Percentiles rank a stretch among this genome's conserved stretches.
phyloP scores from a whole-genome alignment of 2,329 filamentous ascomycete species.

The Hymenoscyphus scutula region DNA sequence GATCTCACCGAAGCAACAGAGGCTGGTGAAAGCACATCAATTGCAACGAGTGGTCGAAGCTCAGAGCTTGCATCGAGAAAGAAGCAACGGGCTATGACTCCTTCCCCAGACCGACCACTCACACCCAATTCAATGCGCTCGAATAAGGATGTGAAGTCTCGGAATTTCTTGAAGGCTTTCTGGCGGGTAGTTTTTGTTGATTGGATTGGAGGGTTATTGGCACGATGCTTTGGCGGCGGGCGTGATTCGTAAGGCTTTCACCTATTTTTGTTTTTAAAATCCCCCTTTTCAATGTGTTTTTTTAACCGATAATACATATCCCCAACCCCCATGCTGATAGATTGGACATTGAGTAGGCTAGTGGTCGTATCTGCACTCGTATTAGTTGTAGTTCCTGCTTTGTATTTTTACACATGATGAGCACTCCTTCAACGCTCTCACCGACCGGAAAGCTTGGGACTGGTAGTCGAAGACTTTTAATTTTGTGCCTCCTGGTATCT shows the following conservation, averaged over 20 bases:
- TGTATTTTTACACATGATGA: conserved; percentile 26
- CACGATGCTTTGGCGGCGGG: conserved; percentile 31
- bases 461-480: background rate
- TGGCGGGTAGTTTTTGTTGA: conserved; percentile 37
- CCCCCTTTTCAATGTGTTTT: conserved; percentile 6
- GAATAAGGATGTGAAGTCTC: conserved; percentile 26
- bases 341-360: conserved; percentile 26
- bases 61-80: conserved; percentile 28
- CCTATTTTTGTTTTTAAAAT: conserved; percentile 6
- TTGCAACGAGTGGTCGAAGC: conserved; percentile 20
- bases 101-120: conserved; percentile 26
- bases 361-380: conserved; percentile 26
- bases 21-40: conserved; percentile 26
- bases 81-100: conserved; percentile 21
- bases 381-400: conserved; percentile 26
- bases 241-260: conserved; percentile 31
- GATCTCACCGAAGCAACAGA: conserved; percentile 17
- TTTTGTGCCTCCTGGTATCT: background rate
- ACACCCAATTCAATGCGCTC: conserved; percentile 34
- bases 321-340: conserved; percentile 25
- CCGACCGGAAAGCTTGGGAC: background rate
- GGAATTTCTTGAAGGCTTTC: conserved; percentile 34
- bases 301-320: background rate
- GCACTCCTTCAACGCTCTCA: background rate
- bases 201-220: conserved; percentile 38